These are phyloP conservation scores for Syncephalastrum sp. DNA, from an alignment of 371 early-diverging fungal genomes.

Conservation along the genomic window DNA sequence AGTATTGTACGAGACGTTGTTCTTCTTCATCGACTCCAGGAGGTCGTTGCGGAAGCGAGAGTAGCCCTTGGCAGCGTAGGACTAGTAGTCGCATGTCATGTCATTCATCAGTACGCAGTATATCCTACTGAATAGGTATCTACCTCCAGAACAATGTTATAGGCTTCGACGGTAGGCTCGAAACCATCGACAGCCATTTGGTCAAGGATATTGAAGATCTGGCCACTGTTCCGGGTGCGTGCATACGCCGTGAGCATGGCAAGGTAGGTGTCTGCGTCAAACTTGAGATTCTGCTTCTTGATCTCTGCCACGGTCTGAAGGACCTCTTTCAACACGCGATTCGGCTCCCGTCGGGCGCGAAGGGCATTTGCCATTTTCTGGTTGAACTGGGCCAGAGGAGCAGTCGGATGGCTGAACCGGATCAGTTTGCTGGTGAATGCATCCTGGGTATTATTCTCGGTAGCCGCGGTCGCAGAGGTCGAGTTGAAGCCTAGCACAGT, in stretches of 20 bases:
- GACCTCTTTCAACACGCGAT: slow-evolving; percentile 15
- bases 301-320: slow-evolving; percentile 31
- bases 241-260: slow-evolving; percentile 46
- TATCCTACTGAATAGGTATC: background rate
- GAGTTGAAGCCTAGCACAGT: slow-evolving; percentile 2
- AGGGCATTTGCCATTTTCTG: slow-evolving; percentile 15
- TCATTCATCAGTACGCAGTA: too few relatives aligned
- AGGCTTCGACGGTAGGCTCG: slow-evolving; percentile 32
- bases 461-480: background rate
- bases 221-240: slow-evolving; percentile 19
- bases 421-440: slow-evolving; percentile 13
- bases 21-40: slow-evolving; percentile 32
- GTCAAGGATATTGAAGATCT: slow-evolving; percentile 15
- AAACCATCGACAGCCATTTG: slow-evolving; percentile 34
- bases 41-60: slow-evolving; percentile 11
- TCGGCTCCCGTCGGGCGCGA: slow-evolving; percentile 11
- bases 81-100: too few relatives aligned
- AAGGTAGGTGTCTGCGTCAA: slow-evolving; percentile 53
- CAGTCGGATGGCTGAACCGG: slow-evolving; percentile 36
- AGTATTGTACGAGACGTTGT: slow-evolving; percentile 27
- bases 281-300: slow-evolving; percentile 28
- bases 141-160: slow-evolving; percentile 35
- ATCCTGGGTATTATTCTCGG: slow-evolving; percentile 5
- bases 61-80: too few relatives aligned
- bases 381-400: slow-evolving; percentile 31